These are phyloP conservation scores for Coemansia guatemalensis DNA, from an alignment of 192 early-diverging fungal species.

Conservation along the genomic window DNA sequence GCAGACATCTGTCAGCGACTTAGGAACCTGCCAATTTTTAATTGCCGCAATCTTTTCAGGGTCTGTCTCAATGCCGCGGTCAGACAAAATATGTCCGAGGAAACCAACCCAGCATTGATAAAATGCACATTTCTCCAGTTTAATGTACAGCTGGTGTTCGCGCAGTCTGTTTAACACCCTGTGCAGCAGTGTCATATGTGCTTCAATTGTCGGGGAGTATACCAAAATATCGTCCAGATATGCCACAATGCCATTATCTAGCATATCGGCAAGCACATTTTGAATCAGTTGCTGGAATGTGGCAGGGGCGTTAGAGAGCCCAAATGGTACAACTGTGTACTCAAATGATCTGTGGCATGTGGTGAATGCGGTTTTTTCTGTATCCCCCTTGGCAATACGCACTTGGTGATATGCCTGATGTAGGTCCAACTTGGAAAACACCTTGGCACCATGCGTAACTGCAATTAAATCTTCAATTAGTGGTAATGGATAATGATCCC, in stretches of 20 bases:
- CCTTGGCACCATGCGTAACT: no score
- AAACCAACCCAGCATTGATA: neutral
- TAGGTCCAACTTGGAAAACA: no score
- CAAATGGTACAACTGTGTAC: no score
- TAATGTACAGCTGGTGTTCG: neutral
- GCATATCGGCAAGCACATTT: no score
- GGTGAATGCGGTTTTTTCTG: no score
- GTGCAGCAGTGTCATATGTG: constrained; percentile 8
- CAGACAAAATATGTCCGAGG: neutral
- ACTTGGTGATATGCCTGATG: no score
- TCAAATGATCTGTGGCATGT: no score
- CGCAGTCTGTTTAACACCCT: constrained; percentile 9
- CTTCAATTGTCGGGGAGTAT: neutral
- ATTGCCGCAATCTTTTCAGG: constrained; percentile 7
- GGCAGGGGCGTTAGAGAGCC: constrained; percentile 57
- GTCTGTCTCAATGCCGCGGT: neutral
- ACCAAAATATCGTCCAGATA: no score
- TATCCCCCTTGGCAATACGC: no score
- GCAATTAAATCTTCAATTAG: constrained; percentile 51
- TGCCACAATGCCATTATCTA: no score
- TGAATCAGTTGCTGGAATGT: no score
- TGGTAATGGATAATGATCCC: constrained; percentile 59
- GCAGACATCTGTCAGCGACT: neutral
- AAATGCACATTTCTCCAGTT: no score
- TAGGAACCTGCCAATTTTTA: neutral